Base-by-base conservation (phyloP, 805 yeast species). In the Barnettozyma salicaria region DNA sequence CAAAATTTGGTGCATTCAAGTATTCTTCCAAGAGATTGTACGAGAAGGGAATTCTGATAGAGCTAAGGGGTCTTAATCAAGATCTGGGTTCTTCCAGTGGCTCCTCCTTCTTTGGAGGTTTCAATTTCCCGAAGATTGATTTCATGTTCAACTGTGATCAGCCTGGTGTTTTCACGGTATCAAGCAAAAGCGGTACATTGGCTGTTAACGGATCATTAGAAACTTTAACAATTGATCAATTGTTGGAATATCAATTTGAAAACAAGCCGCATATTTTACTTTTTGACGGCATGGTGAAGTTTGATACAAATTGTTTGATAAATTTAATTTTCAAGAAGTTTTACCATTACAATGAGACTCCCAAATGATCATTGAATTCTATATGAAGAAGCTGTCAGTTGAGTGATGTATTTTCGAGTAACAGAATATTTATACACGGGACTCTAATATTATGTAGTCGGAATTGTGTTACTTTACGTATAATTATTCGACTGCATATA, bases 121-220 rank as follows among this genome's bases (percentile, higher is more conserved):
- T 74, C 12, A 76, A 74, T 40, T 67, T 76, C 32, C 80, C 82
- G 13, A 83, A 81, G 49, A 68, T 87, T 19, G 76, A 74, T 43
- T 77, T 90, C 52, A 75, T 82, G 61, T 78, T 87, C 53, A 74
- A 82, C 44, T 81, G 90, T 52, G 85, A 84, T 49, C 67, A 73
- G 43, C 78, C 76, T 7, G 90, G 90, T 2, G 70, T 68, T 19
- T 87, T 86, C 53, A 72, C 73, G 5, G 66, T 92, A 17, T 92
- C 89, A 35, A 83, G 86, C 8, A 76, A 85, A 4, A 76, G 72
- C 54, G 89, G 87, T 7, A 64, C 78, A 2, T 70, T 78, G n/a
- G 82, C 78, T 30, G 76, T 76, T 26, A 73, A 79, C 19, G 81
- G 71, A 8, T 66, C 68, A 1, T 55, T 65, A 10, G 68, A 67